Conservation (phyloP, 2,329 filamentous ascomycete species). For the Phoma sp. region DNA sequence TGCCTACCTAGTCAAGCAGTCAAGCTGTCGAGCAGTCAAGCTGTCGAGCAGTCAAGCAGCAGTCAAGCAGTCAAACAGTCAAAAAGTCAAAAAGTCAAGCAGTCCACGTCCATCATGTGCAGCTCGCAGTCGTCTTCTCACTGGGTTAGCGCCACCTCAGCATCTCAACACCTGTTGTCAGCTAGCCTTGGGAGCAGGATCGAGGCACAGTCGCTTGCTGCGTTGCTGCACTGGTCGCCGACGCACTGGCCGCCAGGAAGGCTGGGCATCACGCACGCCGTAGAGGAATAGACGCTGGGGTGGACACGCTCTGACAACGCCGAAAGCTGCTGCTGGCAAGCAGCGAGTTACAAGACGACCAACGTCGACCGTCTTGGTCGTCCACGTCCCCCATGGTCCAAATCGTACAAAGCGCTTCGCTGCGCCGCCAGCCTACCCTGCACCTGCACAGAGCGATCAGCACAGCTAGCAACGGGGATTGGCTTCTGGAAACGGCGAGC, state of each 20-base stretch:
- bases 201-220: slow-evolving; percentile 27
- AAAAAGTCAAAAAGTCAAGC: neutral
- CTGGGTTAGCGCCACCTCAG: slow-evolving; percentile 36
- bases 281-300: slow-evolving; percentile 12
- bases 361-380: neutral
- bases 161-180: slow-evolving; percentile 35
- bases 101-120: slow-evolving; percentile 37
- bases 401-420: slow-evolving; percentile 20
- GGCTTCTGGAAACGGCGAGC: slow-evolving; percentile 29
- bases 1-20: too few relatives aligned
- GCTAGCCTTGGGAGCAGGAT: slow-evolving; percentile 24
- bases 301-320: neutral
- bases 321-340: too few relatives aligned
- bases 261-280: neutral
- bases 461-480: slow-evolving; percentile 27
- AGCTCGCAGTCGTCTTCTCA: slow-evolving; percentile 32
- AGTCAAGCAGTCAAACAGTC: slow-evolving; percentile 16
- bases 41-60: neutral
- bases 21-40: too few relatives aligned
- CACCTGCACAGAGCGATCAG: slow-evolving; percentile 18
- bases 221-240: slow-evolving; percentile 38
- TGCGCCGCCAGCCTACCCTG: slow-evolving; percentile 12
- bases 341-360: too few relatives aligned
- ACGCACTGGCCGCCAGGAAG: slow-evolving; percentile 31
- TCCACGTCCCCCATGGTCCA: slow-evolving; percentile 12